phyloP scores from a whole-genome alignment of 371 early-diverging fungal species.

The Haplosporangium sp. region DNA sequence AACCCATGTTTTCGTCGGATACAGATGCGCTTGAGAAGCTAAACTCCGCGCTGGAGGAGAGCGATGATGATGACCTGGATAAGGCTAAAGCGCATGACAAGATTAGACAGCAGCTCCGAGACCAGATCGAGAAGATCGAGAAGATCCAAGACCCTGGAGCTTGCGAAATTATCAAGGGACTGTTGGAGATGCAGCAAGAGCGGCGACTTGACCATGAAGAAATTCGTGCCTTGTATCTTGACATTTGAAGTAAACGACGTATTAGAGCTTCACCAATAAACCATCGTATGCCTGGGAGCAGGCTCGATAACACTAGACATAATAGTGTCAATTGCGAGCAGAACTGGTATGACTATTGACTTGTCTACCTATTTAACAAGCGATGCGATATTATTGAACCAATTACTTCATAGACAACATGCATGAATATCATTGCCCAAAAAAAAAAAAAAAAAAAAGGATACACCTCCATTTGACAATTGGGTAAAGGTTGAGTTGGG shows the following conservation, averaged over 20 bases:
- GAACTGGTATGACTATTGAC: too few species aligned
- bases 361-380: too few species aligned
- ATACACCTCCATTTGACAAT: too few species aligned
- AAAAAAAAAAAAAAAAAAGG: too few species aligned
- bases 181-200: slow-evolving; percentile 36
- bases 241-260: not conserved
- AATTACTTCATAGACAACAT: too few species aligned
- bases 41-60: slow-evolving; percentile 19
- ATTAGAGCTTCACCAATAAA: not conserved
- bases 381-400: too few species aligned
- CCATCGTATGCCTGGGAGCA: too few species aligned
- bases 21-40: slow-evolving; percentile 35
- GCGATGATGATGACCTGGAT: slow-evolving; percentile 26
- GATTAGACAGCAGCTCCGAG: slow-evolving; percentile 27
- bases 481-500: not conserved
- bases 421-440: too few species aligned
- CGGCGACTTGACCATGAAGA: slow-evolving; percentile 38
- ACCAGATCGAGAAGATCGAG: slow-evolving; percentile 40
- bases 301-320: too few species aligned
- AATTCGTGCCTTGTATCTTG: slow-evolving; percentile 29
- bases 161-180: slow-evolving; percentile 36
- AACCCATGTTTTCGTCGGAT: slow-evolving; percentile 36
- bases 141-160: slow-evolving; percentile 25
- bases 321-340: too few species aligned
- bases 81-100: slow-evolving; percentile 23